Evolutionary conservation across 331 rosid genomes (phyloP), one percentile per base, ranked within the genome.

Genomic region (Arachis monticola): DNA sequence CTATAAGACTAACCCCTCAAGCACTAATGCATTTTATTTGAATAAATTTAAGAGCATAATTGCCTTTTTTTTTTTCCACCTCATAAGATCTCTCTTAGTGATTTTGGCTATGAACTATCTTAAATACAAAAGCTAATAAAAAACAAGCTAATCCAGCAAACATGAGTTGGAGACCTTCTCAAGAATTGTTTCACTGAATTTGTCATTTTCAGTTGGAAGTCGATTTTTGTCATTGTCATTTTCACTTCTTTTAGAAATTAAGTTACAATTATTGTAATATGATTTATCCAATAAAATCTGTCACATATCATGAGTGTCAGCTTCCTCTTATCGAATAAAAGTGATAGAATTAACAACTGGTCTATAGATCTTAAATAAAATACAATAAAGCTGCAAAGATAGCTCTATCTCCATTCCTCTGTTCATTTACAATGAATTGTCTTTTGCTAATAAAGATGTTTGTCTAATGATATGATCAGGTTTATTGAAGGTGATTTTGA

Each of bases 401-500:
- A 67, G 14, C 45, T 27, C 0, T 48, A 30, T 13, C 72, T 48
- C 46, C 32, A 68, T 1, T 13, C 6, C 61, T 2, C 40, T 22
- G 35, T 46, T 45, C 57, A 64, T 45, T 46, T 64, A 8, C 59
- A n/a, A 32, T 74, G 44, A 64, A 46, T 45, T 78, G 12, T 67
- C 27, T 35, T 76, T 53, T 74, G 12, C 62, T 75, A 41, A 80
- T 70, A 58, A 59, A 69, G 70, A 57, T 79, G 78, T 68, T 72
- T 71, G 73, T 67, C 53, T 68, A 47, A 27, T 73, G 46, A 52
- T 69, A 65, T 75, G 40, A 72, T 79, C 79, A 94, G 99, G 99
- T 94, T 94, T 74, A 81, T 94, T n/a, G 99, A 94, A 87, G 99
- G 97, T 12, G 89, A 94, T 86, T 94, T 94, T 73, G 89, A 94